Evolutionary conservation across 148 eudicot species (phyloP).

Genomic region (Fagopyrum esculentum): DNA sequence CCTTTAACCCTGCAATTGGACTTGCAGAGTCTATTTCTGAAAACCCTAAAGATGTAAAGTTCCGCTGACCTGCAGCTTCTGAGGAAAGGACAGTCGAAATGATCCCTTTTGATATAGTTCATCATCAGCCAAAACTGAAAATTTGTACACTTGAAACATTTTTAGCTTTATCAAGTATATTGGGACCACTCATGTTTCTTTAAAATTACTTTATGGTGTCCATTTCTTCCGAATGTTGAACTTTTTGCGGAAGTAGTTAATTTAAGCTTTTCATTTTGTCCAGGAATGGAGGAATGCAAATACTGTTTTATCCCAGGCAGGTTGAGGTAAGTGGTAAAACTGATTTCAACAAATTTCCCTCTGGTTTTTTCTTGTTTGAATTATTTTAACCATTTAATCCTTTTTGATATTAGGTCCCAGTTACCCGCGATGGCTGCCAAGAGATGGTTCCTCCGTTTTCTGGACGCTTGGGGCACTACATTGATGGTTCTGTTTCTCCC

Average conservation of each 20-base stretch:
- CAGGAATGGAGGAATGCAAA: slow-evolving; percentile 43
- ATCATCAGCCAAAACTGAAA: background rate
- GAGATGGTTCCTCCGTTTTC: slow-evolving; percentile 55
- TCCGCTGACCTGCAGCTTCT: too few relatives aligned
- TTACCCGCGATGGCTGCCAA: slow-evolving; percentile 73
- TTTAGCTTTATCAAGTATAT: background rate
- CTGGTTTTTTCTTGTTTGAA: background rate
- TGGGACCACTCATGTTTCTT: background rate
- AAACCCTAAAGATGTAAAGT: background rate
- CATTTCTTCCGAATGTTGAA: background rate
- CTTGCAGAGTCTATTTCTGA: too few relatives aligned
- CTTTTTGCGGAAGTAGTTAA: background rate
- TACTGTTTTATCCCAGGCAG: slow-evolving; percentile 83
- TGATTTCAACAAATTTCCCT: background rate
- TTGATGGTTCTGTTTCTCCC: slow-evolving; percentile 94
- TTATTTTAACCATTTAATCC: slow-evolving; percentile 12
- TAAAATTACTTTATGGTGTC: background rate
- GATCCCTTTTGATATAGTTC: background rate
- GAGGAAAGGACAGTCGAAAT: background rate
- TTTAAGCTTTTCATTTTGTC: slow-evolving; percentile 17
- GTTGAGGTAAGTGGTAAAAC: slow-evolving; percentile 42
- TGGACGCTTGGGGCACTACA: slow-evolving; percentile 82
- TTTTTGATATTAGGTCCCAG: slow-evolving; percentile 42
- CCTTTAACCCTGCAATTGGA: background rate
- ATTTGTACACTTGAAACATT: background rate